These are phyloP conservation scores for Pyrenopolyporus hunteri DNA, from an alignment of 495 filamentous ascomycete species.

Conservation along the genomic window DNA sequence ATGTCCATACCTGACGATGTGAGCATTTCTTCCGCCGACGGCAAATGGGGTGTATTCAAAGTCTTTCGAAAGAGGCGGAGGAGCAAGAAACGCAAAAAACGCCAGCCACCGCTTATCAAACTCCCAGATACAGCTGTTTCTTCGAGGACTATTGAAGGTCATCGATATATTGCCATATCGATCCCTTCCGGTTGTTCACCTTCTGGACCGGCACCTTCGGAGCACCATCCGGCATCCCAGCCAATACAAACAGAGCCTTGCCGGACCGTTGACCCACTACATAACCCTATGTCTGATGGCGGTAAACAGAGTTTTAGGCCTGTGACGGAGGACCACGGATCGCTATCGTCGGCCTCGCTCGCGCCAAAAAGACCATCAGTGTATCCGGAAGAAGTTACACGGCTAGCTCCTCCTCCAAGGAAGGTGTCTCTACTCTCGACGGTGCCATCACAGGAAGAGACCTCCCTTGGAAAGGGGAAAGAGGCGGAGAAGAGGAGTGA, in stretches of 20 bases:
- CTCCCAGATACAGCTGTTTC: constrained; percentile 56
- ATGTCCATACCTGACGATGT: constrained; percentile 47
- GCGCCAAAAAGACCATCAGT: background rate
- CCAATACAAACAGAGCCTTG: constrained; percentile 10
- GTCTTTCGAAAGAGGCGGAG: constrained; percentile 36
- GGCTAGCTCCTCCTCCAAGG: constrained; percentile 25
- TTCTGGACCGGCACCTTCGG: background rate
- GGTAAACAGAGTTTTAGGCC: constrained; percentile 32
- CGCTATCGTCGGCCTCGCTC: constrained; percentile 32
- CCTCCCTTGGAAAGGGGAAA: constrained; percentile 13
- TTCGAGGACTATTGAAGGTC: constrained; percentile 48
- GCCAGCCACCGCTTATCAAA: constrained; percentile 38
- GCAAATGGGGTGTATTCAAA: constrained; percentile 39
- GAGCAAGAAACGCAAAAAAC: constrained; percentile 7
- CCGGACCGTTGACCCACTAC: constrained; percentile 11
- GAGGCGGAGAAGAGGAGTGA: background rate
- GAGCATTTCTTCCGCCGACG: constrained; percentile 24
- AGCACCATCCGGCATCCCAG: constrained; percentile 2
- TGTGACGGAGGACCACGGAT: constrained; percentile 40
- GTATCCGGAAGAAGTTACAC: constrained; percentile 9
- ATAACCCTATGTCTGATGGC: constrained; percentile 14
- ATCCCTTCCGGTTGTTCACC: constrained; percentile 44
- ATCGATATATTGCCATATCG: constrained; percentile 59
- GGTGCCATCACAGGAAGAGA: constrained; percentile 20
- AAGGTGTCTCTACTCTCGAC: constrained; percentile 21